These are phyloP conservation scores for Pleurotus eryngii DNA, from an alignment of 768 basidiomycete genomes.

Conservation along the genomic window DNA sequence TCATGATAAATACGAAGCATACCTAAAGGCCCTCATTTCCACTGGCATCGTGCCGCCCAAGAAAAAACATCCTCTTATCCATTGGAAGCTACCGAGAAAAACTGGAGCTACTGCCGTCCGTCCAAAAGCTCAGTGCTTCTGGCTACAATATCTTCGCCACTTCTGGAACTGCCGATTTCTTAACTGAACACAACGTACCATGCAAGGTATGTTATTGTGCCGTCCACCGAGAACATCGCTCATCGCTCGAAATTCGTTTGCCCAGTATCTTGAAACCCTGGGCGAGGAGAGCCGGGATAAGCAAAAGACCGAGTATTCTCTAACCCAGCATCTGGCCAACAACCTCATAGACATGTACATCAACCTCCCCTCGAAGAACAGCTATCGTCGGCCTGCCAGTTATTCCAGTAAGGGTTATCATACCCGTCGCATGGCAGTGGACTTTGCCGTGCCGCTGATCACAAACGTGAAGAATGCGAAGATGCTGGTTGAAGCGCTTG, in stretches of 20 bases:
- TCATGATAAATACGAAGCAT: constrained; percentile 96
- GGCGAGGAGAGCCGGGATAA: constrained; percentile 68
- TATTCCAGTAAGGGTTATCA: constrained; percentile 97
- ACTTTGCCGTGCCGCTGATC: constrained; percentile 95
- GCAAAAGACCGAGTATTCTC: constrained; percentile 96
- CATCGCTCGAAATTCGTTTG: neutral
- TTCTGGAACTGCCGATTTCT: constrained; percentile 94
- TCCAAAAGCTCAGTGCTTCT: constrained; percentile 89
- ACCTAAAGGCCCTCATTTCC: constrained; percentile 94
- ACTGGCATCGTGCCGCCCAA: constrained; percentile 93
- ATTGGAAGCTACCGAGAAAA: constrained; percentile 98
- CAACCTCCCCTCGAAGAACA: constrained; percentile 97
- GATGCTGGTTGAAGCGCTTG: constrained; percentile 88
- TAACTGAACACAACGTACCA: constrained; percentile 93
- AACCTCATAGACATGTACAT: constrained; percentile 99
- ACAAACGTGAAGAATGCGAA: constrained; percentile 99
- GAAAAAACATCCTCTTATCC: constrained; percentile 97
- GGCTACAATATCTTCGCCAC: constrained; percentile 98
- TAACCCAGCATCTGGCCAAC: constrained; percentile 94
- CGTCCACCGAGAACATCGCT: neutral
- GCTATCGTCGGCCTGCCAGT: constrained; percentile 94
- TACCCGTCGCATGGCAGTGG: constrained; percentile 97
- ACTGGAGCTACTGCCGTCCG: constrained; percentile 89
- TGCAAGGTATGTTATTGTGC: constrained; percentile 66
- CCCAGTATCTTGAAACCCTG: constrained; percentile 87